phyloP scores from a whole-genome alignment of 495 filamentous ascomycete genomes.

The Parathielavia hyrcaniae region DNA sequence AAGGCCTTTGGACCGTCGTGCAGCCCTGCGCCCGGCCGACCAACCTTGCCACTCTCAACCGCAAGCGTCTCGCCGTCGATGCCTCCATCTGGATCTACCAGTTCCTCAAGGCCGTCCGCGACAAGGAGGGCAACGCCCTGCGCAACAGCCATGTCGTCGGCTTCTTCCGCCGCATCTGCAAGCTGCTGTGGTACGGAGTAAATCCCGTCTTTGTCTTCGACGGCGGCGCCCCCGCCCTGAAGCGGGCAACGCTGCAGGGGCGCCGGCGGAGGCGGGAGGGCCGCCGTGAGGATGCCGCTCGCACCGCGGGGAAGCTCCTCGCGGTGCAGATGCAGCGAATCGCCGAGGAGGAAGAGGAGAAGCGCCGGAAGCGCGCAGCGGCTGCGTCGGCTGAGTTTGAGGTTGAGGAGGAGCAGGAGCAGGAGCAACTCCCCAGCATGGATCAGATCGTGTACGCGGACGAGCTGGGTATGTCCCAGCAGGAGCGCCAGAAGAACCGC shows the following conservation, averaged over 20 bases:
- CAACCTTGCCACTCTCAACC: slow-evolving; percentile 91
- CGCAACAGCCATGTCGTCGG: slow-evolving; percentile 93
- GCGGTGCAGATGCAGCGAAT: slow-evolving; percentile 86
- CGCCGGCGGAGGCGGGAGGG: slow-evolving; percentile 80
- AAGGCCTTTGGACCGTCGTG: slow-evolving; percentile 90
- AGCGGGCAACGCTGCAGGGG: slow-evolving; percentile 78
- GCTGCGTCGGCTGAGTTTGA: slow-evolving; percentile 18
- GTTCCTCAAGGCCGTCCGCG: slow-evolving; percentile 95
- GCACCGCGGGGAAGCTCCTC: slow-evolving; percentile 82
- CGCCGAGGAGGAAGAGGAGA: slow-evolving; percentile 75
- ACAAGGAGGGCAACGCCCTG: slow-evolving; percentile 95
- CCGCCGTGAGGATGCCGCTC: slow-evolving; percentile 81
- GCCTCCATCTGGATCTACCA: slow-evolving; percentile 99
- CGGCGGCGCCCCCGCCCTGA: slow-evolving; percentile 84
- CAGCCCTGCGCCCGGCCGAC: slow-evolving; percentile 86
- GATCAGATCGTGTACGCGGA: slow-evolving; percentile 76
- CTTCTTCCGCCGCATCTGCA: slow-evolving; percentile 97
- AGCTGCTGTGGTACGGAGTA: slow-evolving; percentile 93
- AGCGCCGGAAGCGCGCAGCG: slow-evolving; percentile 47
- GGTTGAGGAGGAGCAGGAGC: slow-evolving; percentile 59
- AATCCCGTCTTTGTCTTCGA: slow-evolving; percentile 97
- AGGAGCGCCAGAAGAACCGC: slow-evolving; percentile 66
- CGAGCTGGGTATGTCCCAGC: slow-evolving; percentile 71
- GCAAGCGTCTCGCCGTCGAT: slow-evolving; percentile 91
- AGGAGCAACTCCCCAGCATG: slow-evolving; percentile 57